Conservation (phyloP, 352 stramenopile species). For the Phytophthora megakarya region DNA sequence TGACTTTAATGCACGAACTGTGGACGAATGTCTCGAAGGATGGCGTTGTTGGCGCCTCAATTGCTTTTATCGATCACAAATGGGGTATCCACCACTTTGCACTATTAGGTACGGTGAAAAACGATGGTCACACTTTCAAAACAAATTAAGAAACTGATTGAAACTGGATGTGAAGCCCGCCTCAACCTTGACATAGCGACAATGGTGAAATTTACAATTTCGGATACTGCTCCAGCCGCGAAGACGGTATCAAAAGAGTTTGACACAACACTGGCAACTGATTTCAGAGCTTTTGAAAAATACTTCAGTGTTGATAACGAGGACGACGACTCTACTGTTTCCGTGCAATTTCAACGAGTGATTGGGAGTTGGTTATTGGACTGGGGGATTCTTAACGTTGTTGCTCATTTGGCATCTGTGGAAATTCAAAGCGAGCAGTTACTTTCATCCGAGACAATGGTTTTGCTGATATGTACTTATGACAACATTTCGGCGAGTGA, state of each 20-base stretch:
- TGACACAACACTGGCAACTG: conserved; percentile 1
- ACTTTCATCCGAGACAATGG: conserved; percentile 3
- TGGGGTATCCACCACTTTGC: too few relatives aligned
- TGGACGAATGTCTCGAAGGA: too few relatives aligned
- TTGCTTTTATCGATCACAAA: too few relatives aligned
- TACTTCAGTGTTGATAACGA: not conserved
- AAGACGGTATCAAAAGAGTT: conserved; percentile 7
- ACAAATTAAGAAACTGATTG: too few relatives aligned
- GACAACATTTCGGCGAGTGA: not conserved
- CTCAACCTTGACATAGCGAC: too few relatives aligned
- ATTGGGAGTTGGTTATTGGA: not conserved
- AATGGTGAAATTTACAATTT: conserved; percentile 3
- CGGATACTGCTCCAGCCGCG: conserved; percentile 1
- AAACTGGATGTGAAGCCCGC: too few relatives aligned
- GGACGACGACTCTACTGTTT: too few relatives aligned
- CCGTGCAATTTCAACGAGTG: too few relatives aligned
- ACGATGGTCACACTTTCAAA: too few relatives aligned
- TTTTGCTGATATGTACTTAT: not conserved
- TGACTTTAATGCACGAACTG: too few relatives aligned
- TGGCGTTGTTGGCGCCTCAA: too few relatives aligned
- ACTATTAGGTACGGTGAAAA: too few relatives aligned
- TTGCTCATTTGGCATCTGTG: not conserved
- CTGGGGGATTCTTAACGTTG: not conserved
- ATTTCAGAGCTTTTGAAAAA: not conserved
- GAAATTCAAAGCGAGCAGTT: conserved; percentile 3